phyloP scores from a whole-genome alignment of 1,284 basidiomycete species.

The Ustilago loliicola region DNA sequence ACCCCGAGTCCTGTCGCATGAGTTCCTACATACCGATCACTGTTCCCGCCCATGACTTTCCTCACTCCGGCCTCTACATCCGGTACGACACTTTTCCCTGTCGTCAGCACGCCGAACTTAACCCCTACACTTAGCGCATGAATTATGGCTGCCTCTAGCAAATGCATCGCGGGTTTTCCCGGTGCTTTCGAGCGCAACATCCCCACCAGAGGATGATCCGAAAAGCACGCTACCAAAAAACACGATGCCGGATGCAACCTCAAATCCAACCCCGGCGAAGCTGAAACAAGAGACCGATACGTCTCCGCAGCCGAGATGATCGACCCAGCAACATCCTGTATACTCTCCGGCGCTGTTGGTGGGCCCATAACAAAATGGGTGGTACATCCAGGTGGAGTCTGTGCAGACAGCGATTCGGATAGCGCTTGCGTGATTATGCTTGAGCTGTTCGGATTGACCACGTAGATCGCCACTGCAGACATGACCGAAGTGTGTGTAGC shows the following conservation, averaged over 20 bases:
- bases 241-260: slow-evolving; percentile 21
- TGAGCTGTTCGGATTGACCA: slow-evolving; percentile 47
- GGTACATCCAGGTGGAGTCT: slow-evolving; percentile 16
- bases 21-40: slow-evolving; percentile 49
- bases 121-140: slow-evolving; percentile 25
- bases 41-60: slow-evolving; percentile 43
- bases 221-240: slow-evolving; percentile 58
- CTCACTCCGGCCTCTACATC: slow-evolving; percentile 56
- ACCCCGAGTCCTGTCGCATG: slow-evolving; percentile 56
- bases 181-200: slow-evolving; percentile 40
- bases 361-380: slow-evolving; percentile 43
- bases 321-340: slow-evolving; percentile 40
- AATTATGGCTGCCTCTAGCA: slow-evolving; percentile 53
- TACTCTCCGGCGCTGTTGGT: slow-evolving; percentile 30
- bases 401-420: neutral
- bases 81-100: slow-evolving; percentile 41
- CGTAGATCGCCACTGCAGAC: slow-evolving; percentile 16
- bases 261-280: neutral
- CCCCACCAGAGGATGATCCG: slow-evolving; percentile 54
- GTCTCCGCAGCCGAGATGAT: slow-evolving; percentile 52
- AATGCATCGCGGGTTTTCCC: slow-evolving; percentile 37
- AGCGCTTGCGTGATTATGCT: slow-evolving; percentile 35
- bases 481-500: neutral
- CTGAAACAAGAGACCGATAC: slow-evolving; percentile 3
- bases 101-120: slow-evolving; percentile 58